Evolutionary conservation across 106 monocot genomes (phyloP).

Genomic region (Phalaenopsis equestris): DNA sequence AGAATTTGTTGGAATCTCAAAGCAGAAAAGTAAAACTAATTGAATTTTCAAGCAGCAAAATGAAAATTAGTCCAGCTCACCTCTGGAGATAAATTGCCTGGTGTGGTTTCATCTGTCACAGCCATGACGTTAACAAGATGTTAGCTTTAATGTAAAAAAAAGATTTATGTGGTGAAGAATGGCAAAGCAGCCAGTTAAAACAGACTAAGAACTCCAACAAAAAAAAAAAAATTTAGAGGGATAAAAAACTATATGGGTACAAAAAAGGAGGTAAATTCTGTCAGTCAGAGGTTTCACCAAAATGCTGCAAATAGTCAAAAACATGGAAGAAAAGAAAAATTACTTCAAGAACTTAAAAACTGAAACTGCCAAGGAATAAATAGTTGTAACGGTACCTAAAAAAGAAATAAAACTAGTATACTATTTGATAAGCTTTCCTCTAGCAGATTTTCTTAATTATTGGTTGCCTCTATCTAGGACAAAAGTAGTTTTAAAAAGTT

Average conservation of each 20-base stretch:
- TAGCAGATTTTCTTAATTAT: too few relatives aligned
- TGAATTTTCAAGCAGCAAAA: not conserved
- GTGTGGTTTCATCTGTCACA: constrained; percentile 24
- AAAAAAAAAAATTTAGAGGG: not conserved
- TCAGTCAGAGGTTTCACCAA: too few relatives aligned
- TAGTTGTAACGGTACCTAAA: not conserved
- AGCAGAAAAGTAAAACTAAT: not conserved
- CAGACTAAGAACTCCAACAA: not conserved
- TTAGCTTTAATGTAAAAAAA: not conserved
- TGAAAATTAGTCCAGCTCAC: constrained; percentile 22
- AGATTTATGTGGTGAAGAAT: not conserved
- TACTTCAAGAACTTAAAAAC: not conserved
- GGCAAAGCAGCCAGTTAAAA: not conserved
- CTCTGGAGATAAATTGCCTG: constrained; percentile 39
- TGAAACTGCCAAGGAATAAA: not conserved
- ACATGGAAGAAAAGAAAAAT: not conserved
- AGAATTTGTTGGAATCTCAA: not conserved
- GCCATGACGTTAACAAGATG: not conserved
- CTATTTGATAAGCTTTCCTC: too few relatives aligned
- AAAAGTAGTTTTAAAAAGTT: not conserved
- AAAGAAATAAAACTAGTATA: too few relatives aligned
- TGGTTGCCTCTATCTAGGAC: not conserved
- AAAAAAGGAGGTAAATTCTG: not conserved
- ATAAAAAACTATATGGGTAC: not conserved
- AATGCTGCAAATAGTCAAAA: not conserved